These are phyloP conservation scores for Gossypium schwendimanii DNA, from an alignment of 441 rosid genomes.

Conservation along the genomic window DNA sequence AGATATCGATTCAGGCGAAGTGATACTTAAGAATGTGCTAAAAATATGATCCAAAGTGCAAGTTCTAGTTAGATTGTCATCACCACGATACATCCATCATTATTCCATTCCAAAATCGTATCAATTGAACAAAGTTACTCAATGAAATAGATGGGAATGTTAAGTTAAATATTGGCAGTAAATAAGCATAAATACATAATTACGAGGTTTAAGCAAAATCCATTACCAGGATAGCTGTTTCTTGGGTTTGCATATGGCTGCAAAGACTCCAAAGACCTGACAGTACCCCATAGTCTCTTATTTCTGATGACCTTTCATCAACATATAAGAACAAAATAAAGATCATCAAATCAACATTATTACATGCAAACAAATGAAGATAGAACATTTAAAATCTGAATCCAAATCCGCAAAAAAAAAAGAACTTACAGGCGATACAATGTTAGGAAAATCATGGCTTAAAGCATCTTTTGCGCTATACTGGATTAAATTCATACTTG, in stretches of 20 bases:
- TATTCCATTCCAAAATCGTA: neutral
- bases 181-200: neutral
- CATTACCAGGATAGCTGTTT: conserved; percentile 61
- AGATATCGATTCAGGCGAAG: neutral
- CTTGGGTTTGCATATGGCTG: conserved; percentile 93
- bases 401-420: neutral
- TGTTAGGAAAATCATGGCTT: conserved; percentile 44
- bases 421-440: conserved; percentile 35
- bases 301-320: conserved; percentile 44
- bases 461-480: conserved; percentile 45
- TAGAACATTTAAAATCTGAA: neutral
- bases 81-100: neutral
- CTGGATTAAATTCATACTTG: conserved; percentile 43
- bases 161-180: neutral
- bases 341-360: neutral
- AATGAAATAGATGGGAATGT: neutral
- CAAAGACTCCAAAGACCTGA: conserved; percentile 66
- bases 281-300: conserved; percentile 74
- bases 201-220: conserved; percentile 16
- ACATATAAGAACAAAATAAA: conserved; percentile 16
- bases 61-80: neutral
- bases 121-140: conserved; percentile 1
- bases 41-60: neutral
- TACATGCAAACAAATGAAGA: conserved; percentile 12
- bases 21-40: neutral